These are phyloP conservation scores for Wilcoxina mikolae DNA, from an alignment of 495 filamentous ascomycete genomes.

Conservation along the genomic window DNA sequence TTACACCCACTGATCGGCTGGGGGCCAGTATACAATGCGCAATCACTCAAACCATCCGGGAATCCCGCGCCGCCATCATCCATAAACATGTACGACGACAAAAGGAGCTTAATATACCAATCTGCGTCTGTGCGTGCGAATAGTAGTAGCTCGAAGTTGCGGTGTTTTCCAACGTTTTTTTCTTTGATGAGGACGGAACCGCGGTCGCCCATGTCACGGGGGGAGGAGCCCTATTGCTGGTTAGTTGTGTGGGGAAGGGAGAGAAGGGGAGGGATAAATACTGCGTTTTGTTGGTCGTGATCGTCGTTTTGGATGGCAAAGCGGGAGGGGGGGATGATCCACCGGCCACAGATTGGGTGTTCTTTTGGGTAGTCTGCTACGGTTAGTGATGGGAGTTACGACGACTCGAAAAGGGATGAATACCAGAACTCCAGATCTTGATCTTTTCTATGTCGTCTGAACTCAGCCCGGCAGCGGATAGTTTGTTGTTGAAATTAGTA, in stretches of 20 bases:
- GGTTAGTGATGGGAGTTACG: not conserved
- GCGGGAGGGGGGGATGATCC: constrained; percentile 29
- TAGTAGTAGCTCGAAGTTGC: constrained; percentile 25
- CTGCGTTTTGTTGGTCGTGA: constrained; percentile 28
- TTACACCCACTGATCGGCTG: constrained; percentile 12
- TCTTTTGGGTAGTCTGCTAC: constrained; percentile 29
- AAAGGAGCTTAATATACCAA: constrained; percentile 28
- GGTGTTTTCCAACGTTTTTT: constrained; percentile 25
- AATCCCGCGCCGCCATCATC: constrained; percentile 21
- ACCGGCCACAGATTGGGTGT: constrained; percentile 26
- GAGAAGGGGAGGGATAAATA: not conserved
- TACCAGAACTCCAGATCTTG: constrained; percentile 28
- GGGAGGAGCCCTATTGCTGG: constrained; percentile 19
- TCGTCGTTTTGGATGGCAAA: constrained; percentile 31
- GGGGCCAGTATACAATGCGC: constrained; percentile 24
- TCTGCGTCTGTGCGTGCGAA: constrained; percentile 29
- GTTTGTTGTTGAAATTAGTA: constrained; percentile 25
- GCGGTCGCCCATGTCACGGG: constrained; percentile 28
- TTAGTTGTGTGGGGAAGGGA: not conserved
- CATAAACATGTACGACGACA: constrained; percentile 26
- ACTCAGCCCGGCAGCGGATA: constrained; percentile 18
- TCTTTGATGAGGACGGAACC: constrained; percentile 29
- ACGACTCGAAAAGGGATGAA: too few species aligned
- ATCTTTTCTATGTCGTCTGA: constrained; percentile 23
- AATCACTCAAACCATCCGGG: constrained; percentile 28